These are phyloP conservation scores for Lactuca saligna DNA, from an alignment of 129 eudicot species.

Conservation along the genomic window DNA sequence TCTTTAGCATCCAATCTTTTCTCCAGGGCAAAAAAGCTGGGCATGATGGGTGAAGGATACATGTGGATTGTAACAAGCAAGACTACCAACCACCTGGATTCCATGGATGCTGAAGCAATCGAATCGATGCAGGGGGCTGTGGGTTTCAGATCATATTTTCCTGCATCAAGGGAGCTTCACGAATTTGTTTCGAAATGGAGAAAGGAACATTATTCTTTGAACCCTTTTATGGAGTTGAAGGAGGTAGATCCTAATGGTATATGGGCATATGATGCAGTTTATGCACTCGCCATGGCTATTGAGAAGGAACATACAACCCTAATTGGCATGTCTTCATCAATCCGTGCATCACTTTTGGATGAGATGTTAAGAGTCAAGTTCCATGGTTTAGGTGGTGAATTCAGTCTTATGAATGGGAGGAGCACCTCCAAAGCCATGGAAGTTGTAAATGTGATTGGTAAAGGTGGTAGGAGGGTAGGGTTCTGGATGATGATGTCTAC, in stretches of 20 bases:
- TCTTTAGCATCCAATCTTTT: too few species aligned
- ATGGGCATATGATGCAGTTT: neutral
- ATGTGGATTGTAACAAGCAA: neutral
- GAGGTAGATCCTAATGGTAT: neutral
- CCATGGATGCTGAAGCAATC: neutral
- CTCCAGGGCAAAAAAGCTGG: neutral
- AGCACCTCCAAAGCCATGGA: constrained; percentile 1
- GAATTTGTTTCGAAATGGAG: neutral
- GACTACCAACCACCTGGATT: neutral
- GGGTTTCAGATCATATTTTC: neutral
- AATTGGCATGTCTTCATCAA: neutral
- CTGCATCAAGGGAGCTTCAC: neutral
- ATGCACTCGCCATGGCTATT: neutral
- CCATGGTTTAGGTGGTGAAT: constrained; percentile 34
- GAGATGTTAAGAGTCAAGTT: neutral
- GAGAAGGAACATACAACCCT: neutral
- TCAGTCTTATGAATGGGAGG: constrained; percentile 20
- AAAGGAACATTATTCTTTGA: neutral
- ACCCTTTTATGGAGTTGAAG: neutral
- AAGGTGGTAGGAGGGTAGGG: neutral
- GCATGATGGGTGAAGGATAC: neutral
- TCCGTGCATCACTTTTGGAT: neutral
- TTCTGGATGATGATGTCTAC: constrained; percentile 37
- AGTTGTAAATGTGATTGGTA: constrained; percentile 12
- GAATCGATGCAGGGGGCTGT: neutral